These are phyloP conservation scores for Diaporthe citri DNA, from an alignment of 2,329 filamentous ascomycete genomes.

Conservation along the genomic window DNA sequence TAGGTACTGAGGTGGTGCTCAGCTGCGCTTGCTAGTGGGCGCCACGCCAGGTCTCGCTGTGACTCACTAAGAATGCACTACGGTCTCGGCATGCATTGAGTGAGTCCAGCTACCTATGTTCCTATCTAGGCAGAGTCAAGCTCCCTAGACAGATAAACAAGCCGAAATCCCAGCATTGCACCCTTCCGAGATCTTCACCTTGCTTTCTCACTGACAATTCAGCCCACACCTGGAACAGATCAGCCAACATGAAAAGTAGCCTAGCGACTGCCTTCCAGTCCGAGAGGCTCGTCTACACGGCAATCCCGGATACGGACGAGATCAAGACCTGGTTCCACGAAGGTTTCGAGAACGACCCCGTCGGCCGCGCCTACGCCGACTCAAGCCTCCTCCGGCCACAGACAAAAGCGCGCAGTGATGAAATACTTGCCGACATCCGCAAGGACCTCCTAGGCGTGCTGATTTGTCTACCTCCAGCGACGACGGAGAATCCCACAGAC, in stretches of 20 bases:
- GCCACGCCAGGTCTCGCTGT: background rate
- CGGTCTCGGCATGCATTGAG: background rate
- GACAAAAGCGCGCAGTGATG: slow-evolving; percentile 26
- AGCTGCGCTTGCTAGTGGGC: background rate
- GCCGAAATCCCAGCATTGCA: background rate
- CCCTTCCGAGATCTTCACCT: too few relatives aligned
- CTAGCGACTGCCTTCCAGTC: slow-evolving; percentile 48
- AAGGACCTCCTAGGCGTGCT: slow-evolving; percentile 52
- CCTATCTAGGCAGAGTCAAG: background rate
- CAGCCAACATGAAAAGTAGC: background rate
- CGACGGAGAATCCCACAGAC: slow-evolving; percentile 4
- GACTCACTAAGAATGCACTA: background rate
- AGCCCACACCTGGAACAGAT: background rate
- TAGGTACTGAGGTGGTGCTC: background rate
- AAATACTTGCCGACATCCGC: slow-evolving; percentile 40
- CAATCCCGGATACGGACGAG: slow-evolving; percentile 48
- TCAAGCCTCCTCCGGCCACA: slow-evolving; percentile 48
- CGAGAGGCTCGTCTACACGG: slow-evolving; percentile 53
- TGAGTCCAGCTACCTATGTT: background rate
- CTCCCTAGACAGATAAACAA: background rate
- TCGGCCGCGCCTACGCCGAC: slow-evolving; percentile 45
- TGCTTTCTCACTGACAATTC: background rate
- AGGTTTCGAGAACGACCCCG: slow-evolving; percentile 47
- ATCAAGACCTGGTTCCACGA: slow-evolving; percentile 50
- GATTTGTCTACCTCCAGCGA: slow-evolving; percentile 50